phyloP scores from a whole-genome alignment of 345 rosid genomes.

The Salix exigua region DNA sequence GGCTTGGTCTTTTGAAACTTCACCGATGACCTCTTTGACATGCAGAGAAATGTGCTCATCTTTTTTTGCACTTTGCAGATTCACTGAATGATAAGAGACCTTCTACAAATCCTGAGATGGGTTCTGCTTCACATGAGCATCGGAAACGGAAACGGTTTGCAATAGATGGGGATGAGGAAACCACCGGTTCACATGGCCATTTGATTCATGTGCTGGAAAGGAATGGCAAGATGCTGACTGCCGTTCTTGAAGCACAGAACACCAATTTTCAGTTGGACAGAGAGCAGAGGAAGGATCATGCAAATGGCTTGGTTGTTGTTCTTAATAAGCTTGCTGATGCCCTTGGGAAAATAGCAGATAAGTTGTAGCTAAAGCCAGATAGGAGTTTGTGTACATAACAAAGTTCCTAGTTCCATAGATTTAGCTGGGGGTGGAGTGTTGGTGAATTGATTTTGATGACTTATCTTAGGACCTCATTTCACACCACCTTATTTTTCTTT shows the following conservation, averaged over 20 bases:
- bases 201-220: constrained; percentile 61
- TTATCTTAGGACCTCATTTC: constrained; percentile 19
- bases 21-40: not conserved
- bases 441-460: constrained; percentile 16
- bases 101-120: constrained; percentile 42
- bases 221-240: constrained; percentile 68
- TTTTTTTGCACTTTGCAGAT: constrained; percentile 37
- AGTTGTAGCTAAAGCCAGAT: constrained; percentile 44
- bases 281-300: constrained; percentile 79
- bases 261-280: constrained; percentile 58
- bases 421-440: constrained; percentile 22
- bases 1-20: not conserved
- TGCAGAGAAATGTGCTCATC: not conserved
- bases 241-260: constrained; percentile 87
- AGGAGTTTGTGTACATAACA: constrained; percentile 39
- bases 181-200: constrained; percentile 37
- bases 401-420: constrained; percentile 12
- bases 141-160: constrained; percentile 64
- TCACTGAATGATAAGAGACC: constrained; percentile 45
- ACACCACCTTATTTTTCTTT: not conserved
- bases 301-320: constrained; percentile 61
- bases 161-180: constrained; percentile 42
- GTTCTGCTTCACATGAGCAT: constrained; percentile 55
- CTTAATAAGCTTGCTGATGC: constrained; percentile 91
- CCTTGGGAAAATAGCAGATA: constrained; percentile 78